Base-by-base conservation (phyloP, 352 stramenopile genomes). In the Phytophthora ramorum region DNA sequence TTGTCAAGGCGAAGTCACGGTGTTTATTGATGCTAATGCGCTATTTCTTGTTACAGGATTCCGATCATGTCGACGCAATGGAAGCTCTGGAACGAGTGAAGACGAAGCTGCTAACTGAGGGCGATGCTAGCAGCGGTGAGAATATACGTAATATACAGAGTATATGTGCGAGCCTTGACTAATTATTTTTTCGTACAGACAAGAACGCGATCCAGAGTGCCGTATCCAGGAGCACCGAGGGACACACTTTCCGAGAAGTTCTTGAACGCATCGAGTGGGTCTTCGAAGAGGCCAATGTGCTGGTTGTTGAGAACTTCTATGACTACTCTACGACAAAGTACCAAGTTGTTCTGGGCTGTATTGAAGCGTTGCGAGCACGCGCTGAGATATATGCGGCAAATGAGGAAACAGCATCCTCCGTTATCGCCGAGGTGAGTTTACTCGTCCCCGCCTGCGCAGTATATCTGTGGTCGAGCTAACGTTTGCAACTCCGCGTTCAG, bases 291-390 rank as follows among this genome's bases (percentile, higher is more conserved):
- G 81, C 73, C 13, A 82, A 79, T n/a, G 81, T 90, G 14, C 52
- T 92, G 20, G 83, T 85, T 73, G 40, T 78, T 3, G 83, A 92
- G 59, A 78, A 76, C 1, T 92, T 92, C 49, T 86, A 76, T 44
- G 73, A 78, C 56, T 89, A 92, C 49, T 85, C 83, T 3, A 79
- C 69, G 13, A 52, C 53, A n/a, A 89, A 89, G 49, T 91, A 81
- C 58, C 71, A 83, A 55, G 40, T 75, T 40, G 69, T 82, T 12
- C 40, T 87, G 4, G 61, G 47, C n/a, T 79, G 69, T 41, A 41
- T 85, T 3, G 58, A 83, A 17, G 52, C 30, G 40, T 12, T 77
- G 44, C 54, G 30, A 66, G n/a, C 32, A 37, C 57, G 49, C 28
- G 44, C 46, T 4, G 66, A 71, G n/a, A 41, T 56, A 10, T 67